These are phyloP conservation scores for Trametes hirsuta DNA, from an alignment of 1,284 basidiomycete genomes.

Conservation along the genomic window DNA sequence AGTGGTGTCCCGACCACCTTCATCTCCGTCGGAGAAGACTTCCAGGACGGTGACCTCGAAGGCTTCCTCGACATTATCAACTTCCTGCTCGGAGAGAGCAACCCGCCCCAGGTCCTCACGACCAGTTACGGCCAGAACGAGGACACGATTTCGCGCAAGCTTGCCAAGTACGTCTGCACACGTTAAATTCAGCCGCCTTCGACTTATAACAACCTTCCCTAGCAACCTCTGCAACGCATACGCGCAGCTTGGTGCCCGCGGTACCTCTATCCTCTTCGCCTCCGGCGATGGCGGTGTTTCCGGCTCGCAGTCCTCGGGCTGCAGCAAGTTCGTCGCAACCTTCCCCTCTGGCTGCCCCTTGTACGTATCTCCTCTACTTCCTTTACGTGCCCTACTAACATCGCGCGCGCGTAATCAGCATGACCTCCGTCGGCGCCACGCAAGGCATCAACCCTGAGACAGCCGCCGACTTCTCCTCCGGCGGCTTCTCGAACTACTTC, in stretches of 20 bases:
- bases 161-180: conserved; percentile 59
- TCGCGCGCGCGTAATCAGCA: conserved; percentile 40
- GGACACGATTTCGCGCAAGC: conserved; percentile 34
- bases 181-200: conserved; percentile 33
- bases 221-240: conserved; percentile 57
- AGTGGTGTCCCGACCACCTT: conserved; percentile 36
- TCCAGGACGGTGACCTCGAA: conserved; percentile 26
- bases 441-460: conserved; percentile 53
- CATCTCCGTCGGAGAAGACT: conserved; percentile 48
- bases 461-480: conserved; percentile 47
- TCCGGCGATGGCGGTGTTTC: conserved; percentile 72
- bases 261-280: conserved; percentile 65
- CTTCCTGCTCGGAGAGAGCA: conserved; percentile 36
- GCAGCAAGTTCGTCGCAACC: conserved; percentile 59
- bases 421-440: conserved; percentile 66
- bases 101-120: conserved; percentile 51
- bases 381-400: conserved; percentile 14
- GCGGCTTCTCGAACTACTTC: conserved; percentile 55
- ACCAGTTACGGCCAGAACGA: conserved; percentile 41
- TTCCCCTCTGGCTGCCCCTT: conserved; percentile 70
- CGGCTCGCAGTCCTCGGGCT: conserved; percentile 53
- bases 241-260: conserved; percentile 62
- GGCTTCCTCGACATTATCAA: conserved; percentile 33
- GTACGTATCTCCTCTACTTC: conserved; percentile 39
- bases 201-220: neutral